Evolutionary conservation across 2,329 filamentous ascomycete species (phyloP).

Genomic region (Calonectria pauciramosa): DNA sequence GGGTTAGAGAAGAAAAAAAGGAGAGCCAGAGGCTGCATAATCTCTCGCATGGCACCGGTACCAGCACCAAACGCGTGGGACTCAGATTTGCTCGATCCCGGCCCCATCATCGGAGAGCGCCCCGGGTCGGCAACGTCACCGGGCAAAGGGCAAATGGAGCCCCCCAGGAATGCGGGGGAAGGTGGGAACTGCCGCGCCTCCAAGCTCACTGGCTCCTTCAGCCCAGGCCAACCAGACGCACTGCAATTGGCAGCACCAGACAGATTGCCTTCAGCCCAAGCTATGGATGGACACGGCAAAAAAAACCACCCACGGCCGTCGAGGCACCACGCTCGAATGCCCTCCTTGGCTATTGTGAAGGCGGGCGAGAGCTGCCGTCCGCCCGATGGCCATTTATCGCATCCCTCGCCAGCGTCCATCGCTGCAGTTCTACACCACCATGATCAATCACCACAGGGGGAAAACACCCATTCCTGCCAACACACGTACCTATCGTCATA

Average conservation of each 20-base stretch:
- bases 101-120: slow-evolving; percentile 21
- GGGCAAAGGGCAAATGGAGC: slow-evolving; percentile 27
- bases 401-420: neutral
- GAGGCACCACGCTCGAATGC: slow-evolving; percentile 3
- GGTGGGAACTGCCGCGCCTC: slow-evolving; percentile 22
- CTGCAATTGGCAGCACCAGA: slow-evolving; percentile 12
- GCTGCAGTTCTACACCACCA: neutral
- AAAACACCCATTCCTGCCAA: neutral
- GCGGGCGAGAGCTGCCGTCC: neutral
- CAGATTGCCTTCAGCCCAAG: slow-evolving; percentile 7
- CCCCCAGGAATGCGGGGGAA: slow-evolving; percentile 24
- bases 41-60: neutral
- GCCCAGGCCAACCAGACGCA: slow-evolving; percentile 21
- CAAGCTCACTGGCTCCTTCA: neutral
- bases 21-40: neutral
- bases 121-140: slow-evolving; percentile 31
- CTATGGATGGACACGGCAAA: slow-evolving; percentile 1
- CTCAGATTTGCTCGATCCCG: slow-evolving; percentile 11
- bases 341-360: neutral
- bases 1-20: neutral
- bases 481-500: neutral
- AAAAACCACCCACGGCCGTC: slow-evolving; percentile 6
- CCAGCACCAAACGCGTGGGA: slow-evolving; percentile 25
- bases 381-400: neutral
- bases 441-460: neutral